Percentiles rank a stretch among this genome's conserved stretches.
These are phyloP conservation scores for Yamadazyma songkhlaensis DNA, from an alignment of 1,139 yeast genomes.

Conservation along the genomic window DNA sequence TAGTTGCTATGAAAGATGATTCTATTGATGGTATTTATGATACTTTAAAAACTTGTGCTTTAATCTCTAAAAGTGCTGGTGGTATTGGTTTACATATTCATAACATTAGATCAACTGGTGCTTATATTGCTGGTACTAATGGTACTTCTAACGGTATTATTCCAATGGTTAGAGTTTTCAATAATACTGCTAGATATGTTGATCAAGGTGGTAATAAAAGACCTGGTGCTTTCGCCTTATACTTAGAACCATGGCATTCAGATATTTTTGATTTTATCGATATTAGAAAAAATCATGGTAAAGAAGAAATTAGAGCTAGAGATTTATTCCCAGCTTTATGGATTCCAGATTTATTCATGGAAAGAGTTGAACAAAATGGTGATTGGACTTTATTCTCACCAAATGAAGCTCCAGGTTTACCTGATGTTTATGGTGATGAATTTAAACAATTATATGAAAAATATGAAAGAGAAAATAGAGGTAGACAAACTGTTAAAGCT, in stretches of 20 bases:
- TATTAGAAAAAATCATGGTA: conserved; percentile 86
- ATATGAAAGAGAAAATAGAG: conserved; percentile 72
- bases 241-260: conserved; percentile 90
- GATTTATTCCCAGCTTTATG: conserved; percentile 89
- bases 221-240: conserved; percentile 90
- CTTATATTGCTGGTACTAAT: conserved; percentile 84
- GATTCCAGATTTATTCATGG: conserved; percentile 89
- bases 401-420: conserved; percentile 80
- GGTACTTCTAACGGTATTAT: conserved; percentile 87
- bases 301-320: conserved; percentile 87
- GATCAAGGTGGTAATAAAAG: conserved; percentile 95
- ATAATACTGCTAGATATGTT: conserved; percentile 88
- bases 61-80: conserved; percentile 87
- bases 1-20: conserved; percentile 85
- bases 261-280: conserved; percentile 83
- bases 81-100: conserved; percentile 86
- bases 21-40: conserved; percentile 89
- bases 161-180: conserved; percentile 88
- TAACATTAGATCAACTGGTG: conserved; percentile 81
- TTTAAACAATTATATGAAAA: conserved; percentile 67
- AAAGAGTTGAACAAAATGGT: conserved; percentile 74
- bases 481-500: conserved; percentile 71
- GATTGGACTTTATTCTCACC: conserved; percentile 90
- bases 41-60: conserved; percentile 81
- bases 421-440: conserved; percentile 79